These are phyloP conservation scores for Dacryopinax spathularia DNA, from an alignment of 768 basidiomycete genomes.

Conservation along the genomic window DNA sequence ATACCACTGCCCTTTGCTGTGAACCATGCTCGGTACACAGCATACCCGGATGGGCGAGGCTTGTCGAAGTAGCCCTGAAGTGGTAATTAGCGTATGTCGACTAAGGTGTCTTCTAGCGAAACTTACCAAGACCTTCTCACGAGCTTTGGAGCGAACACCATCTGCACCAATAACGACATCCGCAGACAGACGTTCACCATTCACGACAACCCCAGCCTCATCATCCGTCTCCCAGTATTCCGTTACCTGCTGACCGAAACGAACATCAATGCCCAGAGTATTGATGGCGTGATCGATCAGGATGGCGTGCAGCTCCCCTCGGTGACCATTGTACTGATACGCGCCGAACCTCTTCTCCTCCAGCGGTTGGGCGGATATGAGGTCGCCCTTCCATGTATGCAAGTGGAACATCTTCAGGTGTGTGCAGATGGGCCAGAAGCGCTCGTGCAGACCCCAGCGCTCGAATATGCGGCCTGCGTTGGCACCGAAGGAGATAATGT, in stretches of 20 bases:
- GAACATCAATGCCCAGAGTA: constrained; percentile 15
- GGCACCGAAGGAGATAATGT: constrained; percentile 14
- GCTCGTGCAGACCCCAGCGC: constrained; percentile 17
- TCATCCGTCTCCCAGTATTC: constrained; percentile 15
- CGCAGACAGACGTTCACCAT: constrained; percentile 12
- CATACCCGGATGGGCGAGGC: constrained; percentile 16
- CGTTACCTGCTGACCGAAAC: constrained; percentile 14
- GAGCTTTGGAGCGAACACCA: constrained; percentile 17
- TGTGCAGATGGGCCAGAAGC: constrained; percentile 14
- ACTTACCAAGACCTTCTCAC: constrained; percentile 15
- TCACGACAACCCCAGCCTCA: constrained; percentile 12
- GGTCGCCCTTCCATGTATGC: constrained; percentile 17
- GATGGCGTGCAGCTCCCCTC: constrained; percentile 17
- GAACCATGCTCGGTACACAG: constrained; percentile 20
- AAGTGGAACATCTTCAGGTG: constrained; percentile 11
- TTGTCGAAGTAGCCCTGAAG: constrained; percentile 17
- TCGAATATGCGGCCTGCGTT: constrained; percentile 18
- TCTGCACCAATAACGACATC: constrained; percentile 20
- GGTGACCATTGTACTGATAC: constrained; percentile 20
- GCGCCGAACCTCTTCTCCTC: constrained; percentile 12
- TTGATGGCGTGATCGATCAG: constrained; percentile 14
- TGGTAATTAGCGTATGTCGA: not conserved
- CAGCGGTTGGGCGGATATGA: constrained; percentile 15
- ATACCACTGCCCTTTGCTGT: constrained; percentile 14
- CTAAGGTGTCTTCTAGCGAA: not conserved